Conservation (phyloP, 306 rosid species). For the Alnus glutinosa region DNA sequence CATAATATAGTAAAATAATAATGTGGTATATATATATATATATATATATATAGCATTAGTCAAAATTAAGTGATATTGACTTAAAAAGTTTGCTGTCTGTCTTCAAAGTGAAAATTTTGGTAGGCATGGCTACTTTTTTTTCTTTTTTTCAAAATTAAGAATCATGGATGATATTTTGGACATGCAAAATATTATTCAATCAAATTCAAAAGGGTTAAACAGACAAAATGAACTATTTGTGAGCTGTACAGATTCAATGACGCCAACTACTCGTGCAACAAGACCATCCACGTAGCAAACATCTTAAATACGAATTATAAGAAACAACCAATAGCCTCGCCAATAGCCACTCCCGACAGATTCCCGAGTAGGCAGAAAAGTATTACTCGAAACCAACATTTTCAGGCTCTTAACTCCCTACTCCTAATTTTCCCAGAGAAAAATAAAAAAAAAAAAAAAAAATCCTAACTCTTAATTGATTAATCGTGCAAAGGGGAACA, state of each 20-base stretch:
- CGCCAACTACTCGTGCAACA: slow-evolving; percentile 14
- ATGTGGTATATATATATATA: no score
- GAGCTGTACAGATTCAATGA: slow-evolving; percentile 13
- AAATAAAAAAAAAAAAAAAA: no score
- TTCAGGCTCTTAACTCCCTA: no score
- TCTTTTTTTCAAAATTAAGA: not conserved
- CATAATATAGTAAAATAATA: no score
- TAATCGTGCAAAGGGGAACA: no score
- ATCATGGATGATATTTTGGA: not conserved
- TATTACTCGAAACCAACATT: not conserved
- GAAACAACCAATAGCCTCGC: not conserved
- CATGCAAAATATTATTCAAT: no score
- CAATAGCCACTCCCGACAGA: not conserved
- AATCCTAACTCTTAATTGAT: no score
- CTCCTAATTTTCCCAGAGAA: no score
- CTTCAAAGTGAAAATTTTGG: no score
- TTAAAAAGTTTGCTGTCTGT: no score
- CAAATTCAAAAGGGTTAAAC: not conserved
- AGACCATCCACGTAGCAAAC: slow-evolving; percentile 3
- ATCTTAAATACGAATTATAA: not conserved
- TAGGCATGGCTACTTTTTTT: not conserved
- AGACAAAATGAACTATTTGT: not conserved
- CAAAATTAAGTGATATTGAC: no score
- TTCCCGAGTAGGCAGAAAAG: not conserved
- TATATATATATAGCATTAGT: no score